These are phyloP conservation scores for Wallacemonas sp. DNA, from an alignment of 208 protist genomes.

Conservation along the genomic window DNA sequence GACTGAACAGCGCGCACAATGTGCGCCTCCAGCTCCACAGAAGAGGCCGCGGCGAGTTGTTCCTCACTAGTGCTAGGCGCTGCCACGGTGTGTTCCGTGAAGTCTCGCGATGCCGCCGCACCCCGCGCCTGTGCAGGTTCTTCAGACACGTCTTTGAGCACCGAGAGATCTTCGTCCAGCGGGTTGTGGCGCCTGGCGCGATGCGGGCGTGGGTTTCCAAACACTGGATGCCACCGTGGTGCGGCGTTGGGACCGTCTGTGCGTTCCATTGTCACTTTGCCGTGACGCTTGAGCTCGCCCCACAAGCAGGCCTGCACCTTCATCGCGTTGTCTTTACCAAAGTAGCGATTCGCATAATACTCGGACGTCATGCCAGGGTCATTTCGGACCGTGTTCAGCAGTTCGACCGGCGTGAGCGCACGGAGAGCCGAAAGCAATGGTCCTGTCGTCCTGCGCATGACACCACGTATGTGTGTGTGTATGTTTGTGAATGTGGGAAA, in stretches of 20 bases:
- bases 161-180: conserved; percentile 76
- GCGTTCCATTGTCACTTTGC: conserved; percentile 75
- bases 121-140: not conserved
- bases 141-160: conserved; percentile 33
- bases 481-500: too few relatives aligned
- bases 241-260: conserved; percentile 49
- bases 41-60: not conserved
- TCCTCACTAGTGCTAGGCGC: conserved; percentile 7
- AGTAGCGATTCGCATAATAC: conserved; percentile 91
- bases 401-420: conserved; percentile 34
- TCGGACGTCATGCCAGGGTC: conserved; percentile 79
- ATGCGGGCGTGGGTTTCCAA: conserved; percentile 51
- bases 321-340: conserved; percentile 54
- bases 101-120: conserved; percentile 11
- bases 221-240: conserved; percentile 77
- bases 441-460: too few relatives aligned
- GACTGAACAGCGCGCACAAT: conserved; percentile 52
- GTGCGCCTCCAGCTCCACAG: conserved; percentile 37
- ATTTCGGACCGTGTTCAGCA: conserved; percentile 74
- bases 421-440: conserved; percentile 22
- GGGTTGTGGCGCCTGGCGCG: conserved; percentile 53
- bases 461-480: too few relatives aligned
- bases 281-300: conserved; percentile 73
- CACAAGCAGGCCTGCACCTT: conserved; percentile 76
- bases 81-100: conserved; percentile 2